These are phyloP conservation scores for Tripterygium wilfordii DNA, from an alignment of 177 flowering plant species.

Conservation along the genomic window DNA sequence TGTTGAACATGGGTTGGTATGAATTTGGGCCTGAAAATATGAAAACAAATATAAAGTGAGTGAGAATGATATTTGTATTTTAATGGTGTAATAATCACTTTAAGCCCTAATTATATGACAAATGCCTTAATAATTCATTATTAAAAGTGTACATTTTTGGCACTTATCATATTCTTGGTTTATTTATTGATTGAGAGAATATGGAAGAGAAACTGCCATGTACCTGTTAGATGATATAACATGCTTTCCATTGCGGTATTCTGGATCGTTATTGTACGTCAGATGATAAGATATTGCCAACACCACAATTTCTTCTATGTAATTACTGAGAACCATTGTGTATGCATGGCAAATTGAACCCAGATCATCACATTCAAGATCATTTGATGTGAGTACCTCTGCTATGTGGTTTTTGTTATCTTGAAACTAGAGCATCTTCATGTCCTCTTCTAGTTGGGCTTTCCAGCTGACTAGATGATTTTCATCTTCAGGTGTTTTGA, in stretches of 20 bases:
- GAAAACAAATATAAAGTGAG: too few relatives aligned
- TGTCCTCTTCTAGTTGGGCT: slow-evolving; percentile 41
- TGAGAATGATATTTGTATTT: too few relatives aligned
- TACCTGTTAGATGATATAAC: slow-evolving; percentile 47
- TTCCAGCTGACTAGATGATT: slow-evolving; percentile 37
- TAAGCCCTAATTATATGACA: too few relatives aligned
- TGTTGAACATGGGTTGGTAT: too few relatives aligned
- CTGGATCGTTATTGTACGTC: slow-evolving; percentile 42
- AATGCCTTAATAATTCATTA: too few relatives aligned
- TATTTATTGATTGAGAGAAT: too few relatives aligned
- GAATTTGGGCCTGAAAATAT: too few relatives aligned
- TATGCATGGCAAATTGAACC: slow-evolving; percentile 41
- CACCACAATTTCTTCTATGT: slow-evolving; percentile 45
- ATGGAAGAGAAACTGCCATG: too few relatives aligned
- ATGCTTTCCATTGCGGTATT: slow-evolving; percentile 53
- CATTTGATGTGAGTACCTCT: slow-evolving; percentile 46
- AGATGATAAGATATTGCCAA: slow-evolving; percentile 47
- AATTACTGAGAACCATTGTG: slow-evolving; percentile 32
- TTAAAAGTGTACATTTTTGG: too few relatives aligned
- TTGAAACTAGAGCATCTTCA: slow-evolving; percentile 34
- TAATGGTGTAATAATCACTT: too few relatives aligned
- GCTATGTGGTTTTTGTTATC: slow-evolving; percentile 50
- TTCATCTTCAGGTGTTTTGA: slow-evolving; percentile 45
- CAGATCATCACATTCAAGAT: slow-evolving; percentile 46
- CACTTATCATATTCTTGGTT: too few relatives aligned